phyloP scores from a whole-genome alignment of 805 yeast species.

The Hanseniaspora taiwanica region DNA sequence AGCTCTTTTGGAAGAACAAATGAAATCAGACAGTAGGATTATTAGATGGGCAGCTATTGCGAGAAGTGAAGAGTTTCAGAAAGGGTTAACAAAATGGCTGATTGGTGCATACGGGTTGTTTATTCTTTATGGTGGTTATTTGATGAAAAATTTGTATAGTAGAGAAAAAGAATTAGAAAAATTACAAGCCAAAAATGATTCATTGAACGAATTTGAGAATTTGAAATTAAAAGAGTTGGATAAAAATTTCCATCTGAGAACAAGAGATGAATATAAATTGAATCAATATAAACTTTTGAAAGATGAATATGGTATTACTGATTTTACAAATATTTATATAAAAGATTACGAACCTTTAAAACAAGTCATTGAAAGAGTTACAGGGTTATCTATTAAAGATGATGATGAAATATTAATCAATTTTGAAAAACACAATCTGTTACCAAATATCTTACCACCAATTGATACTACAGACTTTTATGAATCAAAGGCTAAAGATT shows the following conservation, averaged over 20 bases:
- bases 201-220: constrained; percentile 45
- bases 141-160: constrained; percentile 51
- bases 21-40: constrained; percentile 25
- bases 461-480: constrained; percentile 74
- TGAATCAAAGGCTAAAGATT: constrained; percentile 63
- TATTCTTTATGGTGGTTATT: constrained; percentile 44
- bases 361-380: constrained; percentile 16
- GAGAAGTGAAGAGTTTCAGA: constrained; percentile 44
- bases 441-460: constrained; percentile 40
- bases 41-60: constrained; percentile 41
- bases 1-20: constrained; percentile 22
- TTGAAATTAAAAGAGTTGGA: constrained; percentile 47
- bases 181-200: constrained; percentile 23
- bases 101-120: constrained; percentile 46
- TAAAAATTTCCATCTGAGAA: constrained; percentile 40
- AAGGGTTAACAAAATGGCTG: constrained; percentile 49
- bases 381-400: constrained; percentile 4
- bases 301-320: constrained; percentile 22
- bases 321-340: constrained; percentile 22
- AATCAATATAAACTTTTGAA: constrained; percentile 44
- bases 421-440: constrained; percentile 3
- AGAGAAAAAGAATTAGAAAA: constrained; percentile 48
- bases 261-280: constrained; percentile 48
- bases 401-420: constrained; percentile 8
- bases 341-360: constrained; percentile 22